phyloP scores from a whole-genome alignment of 2,329 filamentous ascomycete genomes.

The Cryphonectria nitschkei region DNA sequence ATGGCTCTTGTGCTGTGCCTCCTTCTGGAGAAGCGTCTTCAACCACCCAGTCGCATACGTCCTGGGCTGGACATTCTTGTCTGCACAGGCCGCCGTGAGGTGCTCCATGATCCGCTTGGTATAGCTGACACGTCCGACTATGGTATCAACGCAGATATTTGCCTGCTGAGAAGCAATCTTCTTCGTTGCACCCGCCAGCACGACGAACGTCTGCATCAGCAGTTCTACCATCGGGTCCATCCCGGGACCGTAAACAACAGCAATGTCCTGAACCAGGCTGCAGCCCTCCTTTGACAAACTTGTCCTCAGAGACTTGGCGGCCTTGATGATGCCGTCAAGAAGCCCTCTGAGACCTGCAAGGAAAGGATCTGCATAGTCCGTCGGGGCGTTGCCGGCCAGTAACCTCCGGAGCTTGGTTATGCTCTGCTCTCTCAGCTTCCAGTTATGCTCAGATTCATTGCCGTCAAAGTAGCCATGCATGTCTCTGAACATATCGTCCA shows the following conservation, averaged over 20 bases:
- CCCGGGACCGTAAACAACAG: constrained; percentile 72
- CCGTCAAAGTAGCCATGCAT: constrained; percentile 86
- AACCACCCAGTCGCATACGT: constrained; percentile 82
- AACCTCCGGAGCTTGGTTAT: constrained; percentile 76
- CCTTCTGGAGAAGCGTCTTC: constrained; percentile 77
- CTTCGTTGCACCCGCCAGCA: constrained; percentile 87
- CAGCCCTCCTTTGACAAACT: constrained; percentile 89
- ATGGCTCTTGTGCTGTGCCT: constrained; percentile 75
- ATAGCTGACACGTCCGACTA: constrained; percentile 81
- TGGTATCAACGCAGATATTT: constrained; percentile 76
- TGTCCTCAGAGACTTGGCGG: constrained; percentile 80
- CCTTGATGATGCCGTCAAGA: constrained; percentile 87
- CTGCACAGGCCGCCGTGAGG: constrained; percentile 77
- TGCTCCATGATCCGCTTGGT: constrained; percentile 83
- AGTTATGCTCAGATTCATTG: constrained; percentile 88
- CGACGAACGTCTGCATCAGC: constrained; percentile 85
- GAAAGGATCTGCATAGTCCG: constrained; percentile 75
- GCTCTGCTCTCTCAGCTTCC: constrained; percentile 83
- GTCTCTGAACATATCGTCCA: constrained; percentile 84
- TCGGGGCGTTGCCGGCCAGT: constrained; percentile 80
- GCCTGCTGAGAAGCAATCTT: constrained; percentile 88
- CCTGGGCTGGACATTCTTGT: constrained; percentile 91
- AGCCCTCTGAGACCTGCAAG: constrained; percentile 71
- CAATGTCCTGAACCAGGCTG: constrained; percentile 81
- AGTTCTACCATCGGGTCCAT: constrained; percentile 91